These are phyloP conservation scores for Penicillium cataractarum DNA, from an alignment of 495 filamentous ascomycete genomes.

Conservation along the genomic window DNA sequence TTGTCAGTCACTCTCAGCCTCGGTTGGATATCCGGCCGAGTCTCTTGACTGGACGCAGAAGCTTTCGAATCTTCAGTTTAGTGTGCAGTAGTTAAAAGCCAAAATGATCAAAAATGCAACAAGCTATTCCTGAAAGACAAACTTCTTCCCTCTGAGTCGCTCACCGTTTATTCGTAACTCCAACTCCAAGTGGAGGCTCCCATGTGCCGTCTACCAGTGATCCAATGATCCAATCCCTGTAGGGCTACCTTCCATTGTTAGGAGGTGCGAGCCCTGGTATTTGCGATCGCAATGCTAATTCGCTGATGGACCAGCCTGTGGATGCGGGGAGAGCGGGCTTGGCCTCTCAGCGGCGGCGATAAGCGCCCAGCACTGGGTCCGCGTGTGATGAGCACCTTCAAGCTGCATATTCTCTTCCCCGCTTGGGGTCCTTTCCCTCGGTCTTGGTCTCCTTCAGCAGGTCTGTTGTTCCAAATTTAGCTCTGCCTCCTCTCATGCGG, in stretches of 20 bases:
- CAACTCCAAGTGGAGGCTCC: constrained; percentile 2
- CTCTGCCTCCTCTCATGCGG: constrained; percentile 18
- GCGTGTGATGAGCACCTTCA: constrained; percentile 32
- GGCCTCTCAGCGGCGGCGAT: constrained; percentile 32
- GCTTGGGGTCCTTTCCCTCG: constrained; percentile 7
- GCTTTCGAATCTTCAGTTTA: constrained; percentile 8
- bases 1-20: background rate
- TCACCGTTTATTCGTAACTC: constrained; percentile 1
- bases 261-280: constrained; percentile 9
- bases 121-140: background rate
- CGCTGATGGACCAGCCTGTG: constrained; percentile 11
- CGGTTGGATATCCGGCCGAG: constrained; percentile 8
- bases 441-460: constrained; percentile 1
- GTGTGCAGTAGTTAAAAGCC: constrained; percentile 17
- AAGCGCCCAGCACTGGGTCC: constrained; percentile 30
- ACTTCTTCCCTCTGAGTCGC: background rate
- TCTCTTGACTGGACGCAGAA: background rate
- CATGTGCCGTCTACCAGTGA: background rate
- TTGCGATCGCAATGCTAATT: constrained; percentile 14
- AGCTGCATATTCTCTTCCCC: constrained; percentile 32
- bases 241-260: background rate
- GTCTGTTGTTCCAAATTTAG: constrained; percentile 39
- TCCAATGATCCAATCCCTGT: background rate
- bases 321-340: constrained; percentile 22
- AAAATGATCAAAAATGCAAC: constrained; percentile 12